phyloP scores from a whole-genome alignment of 2,329 filamentous ascomycete species.

The Elsinoe necatrix region DNA sequence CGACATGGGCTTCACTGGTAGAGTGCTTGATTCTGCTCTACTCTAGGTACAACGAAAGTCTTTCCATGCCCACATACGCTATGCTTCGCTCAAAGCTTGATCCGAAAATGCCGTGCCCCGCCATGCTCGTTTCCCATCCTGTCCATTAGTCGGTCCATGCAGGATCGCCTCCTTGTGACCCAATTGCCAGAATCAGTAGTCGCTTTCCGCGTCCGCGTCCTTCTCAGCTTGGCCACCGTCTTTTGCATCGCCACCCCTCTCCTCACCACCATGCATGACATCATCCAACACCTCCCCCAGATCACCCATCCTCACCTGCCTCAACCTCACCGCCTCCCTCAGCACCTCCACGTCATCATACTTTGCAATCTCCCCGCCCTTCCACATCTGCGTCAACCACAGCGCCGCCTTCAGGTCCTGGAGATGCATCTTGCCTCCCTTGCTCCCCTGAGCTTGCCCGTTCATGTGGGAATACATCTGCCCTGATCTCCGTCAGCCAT shows the following conservation, averaged over 20 bases:
- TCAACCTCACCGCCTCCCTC: conserved; percentile 12
- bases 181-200: not conserved
- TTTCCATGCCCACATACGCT: not conserved
- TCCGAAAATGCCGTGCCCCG: not conserved
- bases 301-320: not conserved
- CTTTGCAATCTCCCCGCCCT: not conserved
- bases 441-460: not conserved
- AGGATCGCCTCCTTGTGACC: not conserved
- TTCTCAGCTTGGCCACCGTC: not conserved
- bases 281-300: not conserved
- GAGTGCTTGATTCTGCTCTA: not conserved
- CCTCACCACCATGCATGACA: not conserved
- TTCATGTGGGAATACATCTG: no score
- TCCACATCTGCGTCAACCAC: not conserved
- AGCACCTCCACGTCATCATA: conserved; percentile 5
- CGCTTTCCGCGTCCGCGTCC: not conserved
- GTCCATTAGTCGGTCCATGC: not conserved
- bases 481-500: not conserved
- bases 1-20: no score
- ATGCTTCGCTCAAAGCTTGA: not conserved
- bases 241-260: not conserved
- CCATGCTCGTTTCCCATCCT: not conserved
- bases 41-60: not conserved
- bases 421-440: conserved; percentile 9
- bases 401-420: conserved; percentile 3